Base-by-base conservation (phyloP, 2,329 filamentous ascomycete genomes). In the Drechmeria coniospora region DNA sequence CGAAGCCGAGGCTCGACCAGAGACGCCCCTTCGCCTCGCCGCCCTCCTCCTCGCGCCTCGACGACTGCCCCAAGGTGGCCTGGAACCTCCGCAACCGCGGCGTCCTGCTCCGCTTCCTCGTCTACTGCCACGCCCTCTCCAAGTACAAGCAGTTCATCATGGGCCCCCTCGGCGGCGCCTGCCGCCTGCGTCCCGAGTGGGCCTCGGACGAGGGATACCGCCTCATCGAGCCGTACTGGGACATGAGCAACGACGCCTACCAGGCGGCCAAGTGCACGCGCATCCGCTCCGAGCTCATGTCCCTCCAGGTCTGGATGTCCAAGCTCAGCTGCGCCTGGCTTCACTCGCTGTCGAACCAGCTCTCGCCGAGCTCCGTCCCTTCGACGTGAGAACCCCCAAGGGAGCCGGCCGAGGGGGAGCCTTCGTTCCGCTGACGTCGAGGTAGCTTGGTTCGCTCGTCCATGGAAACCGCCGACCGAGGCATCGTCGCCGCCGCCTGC, bases 301-400 rank as follows among this genome's bases (percentile, higher is more conserved):
- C 12, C 13, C 25, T 27, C 11, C 17, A 16, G 54, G 4, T 54
- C 57, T 17, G 57, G 61, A 10, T 61, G 61, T 67, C 56, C 7
- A 10, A 6, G 10, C 18, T 20, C 18, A 20, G 18, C 18, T 20
- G 18, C 10, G 18, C 18, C 18, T 20, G 10, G 18, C 7, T 20
- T 20, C 18, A 20, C 7, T 10, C 7, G 18, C 18, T 20, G 10
- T 20, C 18, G 10, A 6, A 10, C 6, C 6, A 10, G 18, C 7
- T 20, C 6, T 20, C 18, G 10, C 7, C 18, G 10, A 10, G 10
- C 7, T 7, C 18, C 6, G 7, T 20, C 6, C 18, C 6, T 20
- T 6, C 18, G 18, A 20, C 7, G 18, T 10, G 10, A 20, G 18
- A 7, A 6, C 7, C 10, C 18, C 6, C 10, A 20, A 6, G 18